These are phyloP conservation scores for Chlorella sorokiniana DNA, from an alignment of 139 green algal genomes.

Conservation along the genomic window DNA sequence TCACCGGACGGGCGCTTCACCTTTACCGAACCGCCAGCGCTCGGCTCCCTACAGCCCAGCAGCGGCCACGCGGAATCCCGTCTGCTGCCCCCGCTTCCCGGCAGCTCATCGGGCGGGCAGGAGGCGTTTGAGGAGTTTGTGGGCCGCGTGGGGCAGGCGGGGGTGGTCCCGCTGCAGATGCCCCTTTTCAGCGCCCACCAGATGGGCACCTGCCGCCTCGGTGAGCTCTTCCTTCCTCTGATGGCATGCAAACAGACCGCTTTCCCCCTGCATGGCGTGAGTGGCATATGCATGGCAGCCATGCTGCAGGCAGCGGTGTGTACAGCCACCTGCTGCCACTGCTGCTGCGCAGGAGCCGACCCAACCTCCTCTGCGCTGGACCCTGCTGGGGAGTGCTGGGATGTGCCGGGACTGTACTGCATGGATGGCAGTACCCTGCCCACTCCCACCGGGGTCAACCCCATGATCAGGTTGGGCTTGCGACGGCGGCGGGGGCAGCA, in stretches of 20 bases:
- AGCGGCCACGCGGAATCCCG: not conserved
- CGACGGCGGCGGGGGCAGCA: not conserved
- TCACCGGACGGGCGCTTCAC: conserved; percentile 9
- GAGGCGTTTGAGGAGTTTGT: conserved; percentile 50
- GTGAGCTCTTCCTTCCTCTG: conserved; percentile 4
- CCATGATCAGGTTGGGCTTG: conserved; percentile 66
- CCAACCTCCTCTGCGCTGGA: conserved; percentile 55
- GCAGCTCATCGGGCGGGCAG: not conserved
- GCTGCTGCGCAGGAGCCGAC: conserved; percentile 7
- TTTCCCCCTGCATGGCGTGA: not conserved
- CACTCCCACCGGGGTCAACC: conserved; percentile 67
- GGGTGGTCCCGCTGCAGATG: conserved; percentile 36
- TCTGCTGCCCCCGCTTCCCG: not conserved
- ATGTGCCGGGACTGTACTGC: conserved; percentile 66
- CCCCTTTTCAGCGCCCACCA: conserved; percentile 67
- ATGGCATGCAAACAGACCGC: not conserved
- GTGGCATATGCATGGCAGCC: not conserved
- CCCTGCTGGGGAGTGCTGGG: conserved; percentile 65
- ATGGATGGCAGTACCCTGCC: conserved; percentile 65
- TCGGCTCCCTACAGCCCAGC: not conserved
- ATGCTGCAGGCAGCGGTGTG: too few species aligned
- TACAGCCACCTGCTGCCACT: not conserved
- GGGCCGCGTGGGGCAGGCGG: conserved; percentile 1
- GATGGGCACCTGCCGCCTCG: conserved; percentile 75
- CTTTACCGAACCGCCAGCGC: not conserved